These are phyloP conservation scores for Cutaneotrichosporon daszewskae DNA, from an alignment of 1,284 basidiomycete genomes.

Conservation along the genomic window DNA sequence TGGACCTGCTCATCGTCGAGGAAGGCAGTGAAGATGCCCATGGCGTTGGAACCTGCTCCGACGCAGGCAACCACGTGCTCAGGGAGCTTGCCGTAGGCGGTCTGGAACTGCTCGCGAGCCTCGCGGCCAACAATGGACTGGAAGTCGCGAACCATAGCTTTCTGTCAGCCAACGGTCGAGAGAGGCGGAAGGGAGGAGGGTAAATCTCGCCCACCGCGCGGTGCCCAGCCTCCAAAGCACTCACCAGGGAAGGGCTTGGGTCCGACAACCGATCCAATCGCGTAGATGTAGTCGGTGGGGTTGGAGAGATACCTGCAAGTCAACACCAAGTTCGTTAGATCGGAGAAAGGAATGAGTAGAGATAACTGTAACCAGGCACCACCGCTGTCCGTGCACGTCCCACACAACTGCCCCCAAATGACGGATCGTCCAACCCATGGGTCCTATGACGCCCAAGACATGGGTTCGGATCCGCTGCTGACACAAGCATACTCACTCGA, in stretches of 20 bases:
- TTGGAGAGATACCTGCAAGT: conserved; percentile 85
- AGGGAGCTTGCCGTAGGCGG: conserved; percentile 73
- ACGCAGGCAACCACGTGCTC: conserved; percentile 95
- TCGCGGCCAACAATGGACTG: conserved; percentile 92
- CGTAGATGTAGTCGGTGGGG: conserved; percentile 94
- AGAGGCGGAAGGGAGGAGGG: too few species aligned
- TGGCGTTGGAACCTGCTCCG: conserved; percentile 95
- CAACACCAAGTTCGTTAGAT: too few species aligned
- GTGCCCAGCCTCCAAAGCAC: too few species aligned
- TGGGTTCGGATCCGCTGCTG: too few species aligned
- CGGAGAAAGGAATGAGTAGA: too few species aligned
- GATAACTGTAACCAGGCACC: too few species aligned
- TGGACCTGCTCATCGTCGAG: conserved; percentile 75
- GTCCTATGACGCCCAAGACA: too few species aligned
- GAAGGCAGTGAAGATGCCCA: conserved; percentile 94
- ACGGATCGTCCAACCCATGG: too few species aligned
- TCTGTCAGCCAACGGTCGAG: too few species aligned
- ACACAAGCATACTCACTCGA: conserved; percentile 7
- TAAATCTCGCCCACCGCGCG: too few species aligned
- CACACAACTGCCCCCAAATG: too few species aligned
- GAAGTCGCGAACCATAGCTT: conserved; percentile 95
- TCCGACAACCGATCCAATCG: conserved; percentile 66
- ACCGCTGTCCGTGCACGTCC: too few species aligned
- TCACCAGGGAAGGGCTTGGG: conserved; percentile 4
- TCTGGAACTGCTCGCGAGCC: conserved; percentile 81